Conservation (phyloP, 306 rosid genomes). For the Prunus campanulata region DNA sequence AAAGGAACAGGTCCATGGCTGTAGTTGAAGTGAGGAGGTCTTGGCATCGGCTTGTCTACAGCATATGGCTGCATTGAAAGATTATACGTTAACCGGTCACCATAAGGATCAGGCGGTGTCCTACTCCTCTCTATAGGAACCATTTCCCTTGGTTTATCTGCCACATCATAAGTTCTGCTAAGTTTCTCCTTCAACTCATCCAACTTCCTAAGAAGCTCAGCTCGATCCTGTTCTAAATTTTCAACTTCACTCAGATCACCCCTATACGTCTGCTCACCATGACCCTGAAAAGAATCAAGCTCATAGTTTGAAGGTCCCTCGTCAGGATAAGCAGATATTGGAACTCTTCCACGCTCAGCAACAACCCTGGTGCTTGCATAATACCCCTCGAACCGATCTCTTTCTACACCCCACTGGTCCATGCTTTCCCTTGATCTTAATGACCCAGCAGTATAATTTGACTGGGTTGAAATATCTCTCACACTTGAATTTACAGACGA, state of each 20-base stretch:
- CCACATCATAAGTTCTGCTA: slow-evolving; percentile 29
- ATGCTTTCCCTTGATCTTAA: slow-evolving; percentile 17
- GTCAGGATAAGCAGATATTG: slow-evolving; percentile 20
- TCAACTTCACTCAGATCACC: slow-evolving; percentile 19
- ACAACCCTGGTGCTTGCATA: slow-evolving; percentile 17
- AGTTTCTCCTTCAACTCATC: slow-evolving; percentile 47
- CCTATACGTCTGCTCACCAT: slow-evolving; percentile 10
- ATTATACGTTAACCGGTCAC: slow-evolving; percentile 20
- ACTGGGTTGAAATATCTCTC: slow-evolving; percentile 8
- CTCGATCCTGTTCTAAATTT: slow-evolving; percentile 25
- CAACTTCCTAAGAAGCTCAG: slow-evolving; percentile 41
- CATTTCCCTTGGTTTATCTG: slow-evolving; percentile 28
- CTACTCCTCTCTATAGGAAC: slow-evolving; percentile 26
- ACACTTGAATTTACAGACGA: slow-evolving; percentile 22
- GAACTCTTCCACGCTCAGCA: slow-evolving; percentile 25
- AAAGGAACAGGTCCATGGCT: slow-evolving; percentile 18
- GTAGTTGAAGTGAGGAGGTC: slow-evolving; percentile 16
- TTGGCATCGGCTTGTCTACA: slow-evolving; percentile 21
- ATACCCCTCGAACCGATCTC: slow-evolving; percentile 27
- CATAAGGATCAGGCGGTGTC: slow-evolving; percentile 29
- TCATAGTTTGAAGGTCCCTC: slow-evolving; percentile 42
- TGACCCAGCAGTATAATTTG: slow-evolving; percentile 11
- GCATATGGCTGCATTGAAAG: slow-evolving; percentile 28
- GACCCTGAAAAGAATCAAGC: slow-evolving; percentile 23
- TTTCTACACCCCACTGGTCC: slow-evolving; percentile 24